Evolutionary conservation across 306 rosid species (phyloP), one percentile per base, ranked within the genome.

Genomic region (Phaseolus lunatus): DNA sequence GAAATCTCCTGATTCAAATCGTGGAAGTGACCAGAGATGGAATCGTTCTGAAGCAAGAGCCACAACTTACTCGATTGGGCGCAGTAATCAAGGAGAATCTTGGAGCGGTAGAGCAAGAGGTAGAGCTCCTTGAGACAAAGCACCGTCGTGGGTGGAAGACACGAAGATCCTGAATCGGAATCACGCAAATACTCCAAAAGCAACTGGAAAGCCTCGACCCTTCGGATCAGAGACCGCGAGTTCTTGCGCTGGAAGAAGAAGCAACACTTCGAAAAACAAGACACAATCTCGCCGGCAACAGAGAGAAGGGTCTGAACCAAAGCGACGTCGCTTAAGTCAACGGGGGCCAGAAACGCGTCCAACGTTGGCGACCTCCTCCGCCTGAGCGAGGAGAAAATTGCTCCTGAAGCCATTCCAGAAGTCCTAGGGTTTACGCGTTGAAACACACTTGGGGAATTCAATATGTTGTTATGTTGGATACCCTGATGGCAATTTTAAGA

Each of bases 281-380:
- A 85, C 0, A 86, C 87, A 22, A 92, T 72, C 61, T 89, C 96
- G 44, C 72, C 27, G 4, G 92, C 85, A 8, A 94, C 90, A 3
- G 89, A 20, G 4, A 85, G 80, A 0, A 94, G 87, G 26, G 96
- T 90, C 18, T 90, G 92, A 13, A 94, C 85, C 43, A 94, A 85
- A 3, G 96, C 86, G 0, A 87, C 96, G 54, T 88, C 92, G 23
- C 86, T 80, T 10, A 94, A 78, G 86, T 92, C 92, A 48, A 94
- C 98, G 72, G 98, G 98, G 8, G 92, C 97, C n/a, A 94, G 77
- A 77, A 94, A 92, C 0, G 91, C 91, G 48, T 92, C 97, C 82
- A 89, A 26, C 8, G 97, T 89, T 47, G 98, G 98, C 78, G 98
- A 94, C 84, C 97, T 90, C 63, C 95, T 82, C 81, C 98, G 84